Evolutionary conservation across 495 filamentous ascomycete genomes (phyloP).

Genomic region (Podospora pseudopauciseta): DNA sequence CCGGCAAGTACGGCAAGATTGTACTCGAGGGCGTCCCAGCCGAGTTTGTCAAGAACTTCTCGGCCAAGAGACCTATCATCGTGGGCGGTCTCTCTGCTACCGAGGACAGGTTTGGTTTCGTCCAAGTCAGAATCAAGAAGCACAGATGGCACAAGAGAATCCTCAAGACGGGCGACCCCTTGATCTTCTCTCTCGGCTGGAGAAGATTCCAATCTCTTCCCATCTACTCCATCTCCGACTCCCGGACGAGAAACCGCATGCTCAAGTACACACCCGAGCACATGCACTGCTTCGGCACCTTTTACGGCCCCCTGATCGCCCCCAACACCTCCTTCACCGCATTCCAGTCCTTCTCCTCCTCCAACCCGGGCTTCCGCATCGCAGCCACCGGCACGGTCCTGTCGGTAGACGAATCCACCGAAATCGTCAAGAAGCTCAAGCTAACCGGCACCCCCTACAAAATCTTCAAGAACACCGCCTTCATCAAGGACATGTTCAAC

Average conservation of each 20-base stretch:
- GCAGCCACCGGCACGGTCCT: slow-evolving; percentile 90
- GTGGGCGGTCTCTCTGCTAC: slow-evolving; percentile 86
- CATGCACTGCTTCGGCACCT: slow-evolving; percentile 95
- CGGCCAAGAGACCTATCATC: slow-evolving; percentile 78
- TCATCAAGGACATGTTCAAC: slow-evolving; percentile 98
- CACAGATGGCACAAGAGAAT: slow-evolving; percentile 99
- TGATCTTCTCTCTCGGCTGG: slow-evolving; percentile 98
- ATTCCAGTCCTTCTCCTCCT: slow-evolving; percentile 84
- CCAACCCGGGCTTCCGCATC: slow-evolving; percentile 87
- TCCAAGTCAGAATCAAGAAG: slow-evolving; percentile 92
- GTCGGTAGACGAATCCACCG: slow-evolving; percentile 85
- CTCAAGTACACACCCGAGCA: slow-evolving; percentile 84
- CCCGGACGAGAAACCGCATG: slow-evolving; percentile 90
- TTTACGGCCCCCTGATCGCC: slow-evolving; percentile 90
- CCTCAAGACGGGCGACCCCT: slow-evolving; percentile 91
- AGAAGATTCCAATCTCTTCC: slow-evolving; percentile 88
- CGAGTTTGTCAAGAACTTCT: slow-evolving; percentile 88
- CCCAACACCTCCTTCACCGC: slow-evolving; percentile 95
- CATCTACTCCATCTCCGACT: slow-evolving; percentile 91
- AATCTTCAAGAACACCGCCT: slow-evolving; percentile 98
- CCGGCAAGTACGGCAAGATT: slow-evolving; percentile 91
- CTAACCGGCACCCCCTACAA: slow-evolving; percentile 73
- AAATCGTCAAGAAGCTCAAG: slow-evolving; percentile 99
- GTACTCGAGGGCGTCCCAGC: slow-evolving; percentile 83
- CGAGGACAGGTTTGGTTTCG: slow-evolving; percentile 91